Evolutionary conservation across 805 yeast genomes (phyloP).

Genomic region (Hanseniaspora lachancei): DNA sequence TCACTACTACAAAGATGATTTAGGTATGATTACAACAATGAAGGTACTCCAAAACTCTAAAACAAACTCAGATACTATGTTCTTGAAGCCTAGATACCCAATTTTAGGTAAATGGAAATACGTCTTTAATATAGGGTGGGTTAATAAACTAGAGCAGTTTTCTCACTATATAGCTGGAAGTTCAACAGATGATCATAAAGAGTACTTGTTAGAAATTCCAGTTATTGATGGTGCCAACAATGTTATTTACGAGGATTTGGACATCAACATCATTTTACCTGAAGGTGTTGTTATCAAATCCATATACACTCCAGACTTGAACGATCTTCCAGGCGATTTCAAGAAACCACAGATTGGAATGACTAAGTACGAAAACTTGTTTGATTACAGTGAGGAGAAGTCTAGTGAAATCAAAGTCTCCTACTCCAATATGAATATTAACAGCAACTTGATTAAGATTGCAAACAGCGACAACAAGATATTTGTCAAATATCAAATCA

Average conservation of each 20-base stretch:
- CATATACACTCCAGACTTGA: slow-evolving; percentile 41
- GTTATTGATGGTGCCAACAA: slow-evolving; percentile 59
- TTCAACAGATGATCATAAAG: slow-evolving; percentile 29
- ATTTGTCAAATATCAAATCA: slow-evolving; percentile 4
- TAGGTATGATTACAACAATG: slow-evolving; percentile 85
- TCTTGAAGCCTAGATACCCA: slow-evolving; percentile 82
- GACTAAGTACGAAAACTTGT: slow-evolving; percentile 8
- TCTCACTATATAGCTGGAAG: slow-evolving; percentile 29
- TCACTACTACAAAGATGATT: slow-evolving; percentile 72
- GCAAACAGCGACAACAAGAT: slow-evolving; percentile 10
- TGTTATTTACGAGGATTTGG: slow-evolving; percentile 50
- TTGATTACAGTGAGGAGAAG: slow-evolving; percentile 10
- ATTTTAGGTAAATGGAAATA: slow-evolving; percentile 91
- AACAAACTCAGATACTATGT: slow-evolving; percentile 27
- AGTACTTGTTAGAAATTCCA: slow-evolving; percentile 53
- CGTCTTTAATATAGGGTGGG: slow-evolving; percentile 94
- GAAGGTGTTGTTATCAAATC: slow-evolving; percentile 61
- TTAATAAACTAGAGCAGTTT: slow-evolving; percentile 41
- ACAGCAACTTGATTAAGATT: slow-evolving; percentile 5
- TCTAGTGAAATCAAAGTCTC: slow-evolving; percentile 10
- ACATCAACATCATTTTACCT: slow-evolving; percentile 60
- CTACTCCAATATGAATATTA: slow-evolving; percentile 1
- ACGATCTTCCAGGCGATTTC: not conserved
- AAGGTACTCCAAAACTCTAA: slow-evolving; percentile 21
- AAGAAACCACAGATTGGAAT: slow-evolving; percentile 5